Evolutionary conservation across 2,329 filamentous ascomycete species (phyloP).

Genomic region (Cercospora canescens): DNA sequence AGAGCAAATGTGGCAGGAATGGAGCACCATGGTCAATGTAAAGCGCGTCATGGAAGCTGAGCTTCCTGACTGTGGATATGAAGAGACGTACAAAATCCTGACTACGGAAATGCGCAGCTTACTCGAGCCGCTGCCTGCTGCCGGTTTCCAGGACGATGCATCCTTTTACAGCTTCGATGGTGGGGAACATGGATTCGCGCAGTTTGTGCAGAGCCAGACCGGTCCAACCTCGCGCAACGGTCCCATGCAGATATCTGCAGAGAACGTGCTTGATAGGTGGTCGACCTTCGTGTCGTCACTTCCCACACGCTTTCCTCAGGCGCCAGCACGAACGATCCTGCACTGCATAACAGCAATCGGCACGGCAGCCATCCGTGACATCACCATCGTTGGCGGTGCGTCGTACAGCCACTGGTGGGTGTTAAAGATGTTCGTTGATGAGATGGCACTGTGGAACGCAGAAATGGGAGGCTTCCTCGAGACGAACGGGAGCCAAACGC

Average conservation of each 20-base stretch:
- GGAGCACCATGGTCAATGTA: slow-evolving; percentile 65
- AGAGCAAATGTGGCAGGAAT: slow-evolving; percentile 94
- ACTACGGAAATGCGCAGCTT: slow-evolving; percentile 66
- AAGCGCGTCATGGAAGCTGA: slow-evolving; percentile 59
- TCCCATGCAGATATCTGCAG: slow-evolving; percentile 42
- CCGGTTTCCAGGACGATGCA: slow-evolving; percentile 36
- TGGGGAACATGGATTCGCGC: slow-evolving; percentile 42
- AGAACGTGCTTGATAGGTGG: slow-evolving; percentile 77
- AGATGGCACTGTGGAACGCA: slow-evolving; percentile 88
- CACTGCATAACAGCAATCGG: slow-evolving; percentile 75
- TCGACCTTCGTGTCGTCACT: slow-evolving; percentile 70
- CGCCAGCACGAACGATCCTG: slow-evolving; percentile 70
- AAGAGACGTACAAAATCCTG: slow-evolving; percentile 58
- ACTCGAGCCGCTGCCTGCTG: slow-evolving; percentile 63
- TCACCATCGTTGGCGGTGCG: slow-evolving; percentile 74
- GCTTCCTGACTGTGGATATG: slow-evolving; percentile 55
- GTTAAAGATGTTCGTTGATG: slow-evolving; percentile 91
- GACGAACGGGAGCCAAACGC: slow-evolving; percentile 23
- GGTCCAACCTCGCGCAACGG: slow-evolving; percentile 26
- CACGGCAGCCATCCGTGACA: slow-evolving; percentile 75
- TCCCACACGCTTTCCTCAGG: slow-evolving; percentile 71
- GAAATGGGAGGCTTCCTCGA: slow-evolving; percentile 87
- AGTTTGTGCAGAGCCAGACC: slow-evolving; percentile 41
- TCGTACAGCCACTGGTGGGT: slow-evolving; percentile 94
- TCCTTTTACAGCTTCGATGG: slow-evolving; percentile 45